Evolutionary conservation across 1,284 basidiomycete species (phyloP), one percentile per base, ranked within the genome.

Genomic region (Naganishia liquefaciens): DNA sequence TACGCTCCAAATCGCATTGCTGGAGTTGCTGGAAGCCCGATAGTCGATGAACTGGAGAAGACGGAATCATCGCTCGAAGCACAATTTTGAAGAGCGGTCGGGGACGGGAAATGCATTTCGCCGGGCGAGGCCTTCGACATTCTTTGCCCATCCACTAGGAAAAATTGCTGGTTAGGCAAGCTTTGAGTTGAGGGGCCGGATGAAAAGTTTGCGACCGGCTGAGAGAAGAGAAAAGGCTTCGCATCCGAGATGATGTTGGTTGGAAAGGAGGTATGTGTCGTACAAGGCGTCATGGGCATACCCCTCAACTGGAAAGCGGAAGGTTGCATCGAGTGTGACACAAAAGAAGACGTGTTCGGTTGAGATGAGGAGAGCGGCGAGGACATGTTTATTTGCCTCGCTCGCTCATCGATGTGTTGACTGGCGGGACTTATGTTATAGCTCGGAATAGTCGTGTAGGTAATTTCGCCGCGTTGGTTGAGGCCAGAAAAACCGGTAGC

Each of bases 21-120:
- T 39, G 57, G 57, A 3, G 57, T 60, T 33, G 46, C 40, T 6
- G 57, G 57, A 17, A 27, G 50, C 10, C 57, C 57, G 15, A 37
- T 13, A 23, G 55, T 49, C 42, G 57, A 49, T 15, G 47, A 60
- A 23, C 23, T 37, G 13, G 39, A 39, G 28, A 55, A 43, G 13
- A 28, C n/a, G 23, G 51, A 37, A 11, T n/a, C 7, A 19, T 21
- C 37, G n/a, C 37, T 40, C 23, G 54, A n/a, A n/a, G 28, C 23
- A 40, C 13, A 37, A 46, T 21, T 49, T 11, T 21, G 3, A 25
- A 39, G 21, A 19, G 11, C n/a, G 13, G 23, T 25, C 25, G 57
- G 25, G 39, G 46, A 27, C 19, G 33, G 39, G 37, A 21, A 60
- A 25, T 19, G 44, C 46, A 23, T 13, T 19, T 21, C 51, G 23